Evolutionary conservation across 2,329 filamentous ascomycete genomes (phyloP).

Genomic region (Helotiales sp.): DNA sequence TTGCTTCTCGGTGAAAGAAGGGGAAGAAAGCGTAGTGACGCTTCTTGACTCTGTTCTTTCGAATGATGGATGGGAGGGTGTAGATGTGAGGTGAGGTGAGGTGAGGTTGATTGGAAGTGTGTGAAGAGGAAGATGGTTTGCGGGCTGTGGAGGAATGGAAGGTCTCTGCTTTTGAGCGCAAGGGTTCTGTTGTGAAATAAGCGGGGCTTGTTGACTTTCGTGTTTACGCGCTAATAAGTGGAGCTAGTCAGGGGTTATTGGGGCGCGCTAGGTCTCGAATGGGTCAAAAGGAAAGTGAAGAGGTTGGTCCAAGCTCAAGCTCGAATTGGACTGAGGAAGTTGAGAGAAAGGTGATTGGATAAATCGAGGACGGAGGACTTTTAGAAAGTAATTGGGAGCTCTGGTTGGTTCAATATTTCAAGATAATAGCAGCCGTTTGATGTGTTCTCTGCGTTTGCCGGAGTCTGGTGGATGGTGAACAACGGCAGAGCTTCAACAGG

Average conservation of each 20-base stretch:
- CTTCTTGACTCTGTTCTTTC: conserved; percentile 36
- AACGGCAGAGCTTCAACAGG: conserved; percentile 1
- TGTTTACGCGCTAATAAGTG: conserved; percentile 13
- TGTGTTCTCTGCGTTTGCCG: neutral
- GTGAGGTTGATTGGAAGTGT: conserved; percentile 1
- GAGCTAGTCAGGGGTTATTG: neutral
- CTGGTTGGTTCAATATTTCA: neutral
- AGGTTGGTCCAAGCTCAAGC: conserved; percentile 16
- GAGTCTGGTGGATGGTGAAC: neutral
- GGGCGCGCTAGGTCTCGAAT: neutral
- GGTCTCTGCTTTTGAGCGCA: conserved; percentile 6
- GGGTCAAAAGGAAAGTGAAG: neutral
- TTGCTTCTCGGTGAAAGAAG: conserved; percentile 62
- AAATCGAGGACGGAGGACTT: neutral
- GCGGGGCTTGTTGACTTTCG: conserved; percentile 9
- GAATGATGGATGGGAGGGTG: conserved; percentile 9
- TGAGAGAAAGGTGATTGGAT: neutral
- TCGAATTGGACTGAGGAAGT: neutral
- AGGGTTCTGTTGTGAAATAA: conserved; percentile 11
- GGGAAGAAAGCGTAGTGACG: conserved; percentile 45
- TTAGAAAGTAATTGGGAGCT: neutral
- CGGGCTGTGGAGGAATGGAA: conserved; percentile 8
- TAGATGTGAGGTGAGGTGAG: neutral
- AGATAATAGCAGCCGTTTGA: neutral
- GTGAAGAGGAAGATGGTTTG: conserved; percentile 9